phyloP scores from a whole-genome alignment of 1,139 yeast genomes.

The Lizanozyma gosingica region DNA sequence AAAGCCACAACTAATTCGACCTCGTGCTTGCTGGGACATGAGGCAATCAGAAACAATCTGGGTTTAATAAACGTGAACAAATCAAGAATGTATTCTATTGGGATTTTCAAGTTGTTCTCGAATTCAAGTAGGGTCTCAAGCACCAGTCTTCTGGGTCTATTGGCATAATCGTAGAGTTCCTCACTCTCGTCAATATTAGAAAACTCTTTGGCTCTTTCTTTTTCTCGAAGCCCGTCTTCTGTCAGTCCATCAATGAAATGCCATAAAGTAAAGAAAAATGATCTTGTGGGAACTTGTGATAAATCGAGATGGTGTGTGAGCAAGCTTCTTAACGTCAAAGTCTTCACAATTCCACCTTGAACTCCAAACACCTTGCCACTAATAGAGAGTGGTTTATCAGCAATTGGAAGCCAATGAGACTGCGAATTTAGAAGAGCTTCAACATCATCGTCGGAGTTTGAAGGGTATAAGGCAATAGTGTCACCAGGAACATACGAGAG shows the following conservation, averaged over 20 bases:
- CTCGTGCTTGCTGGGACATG: slow-evolving; percentile 32
- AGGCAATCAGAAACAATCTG: slow-evolving; percentile 76
- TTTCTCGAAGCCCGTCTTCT: slow-evolving; percentile 47
- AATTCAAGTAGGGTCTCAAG: slow-evolving; percentile 81
- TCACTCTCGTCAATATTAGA: slow-evolving; percentile 65
- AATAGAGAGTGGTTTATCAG: slow-evolving; percentile 45
- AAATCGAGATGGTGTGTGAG: slow-evolving; percentile 76
- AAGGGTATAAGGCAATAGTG: slow-evolving; percentile 66
- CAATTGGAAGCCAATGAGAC: slow-evolving; percentile 57
- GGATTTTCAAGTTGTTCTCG: slow-evolving; percentile 56
- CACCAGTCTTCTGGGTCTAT: slow-evolving; percentile 82
- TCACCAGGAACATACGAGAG: slow-evolving; percentile 66
- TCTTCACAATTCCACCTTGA: slow-evolving; percentile 54
- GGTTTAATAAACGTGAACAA: slow-evolving; percentile 73
- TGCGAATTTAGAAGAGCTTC: slow-evolving; percentile 59
- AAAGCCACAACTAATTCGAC: slow-evolving; percentile 70
- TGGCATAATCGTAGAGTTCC: slow-evolving; percentile 81
- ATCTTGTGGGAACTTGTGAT: slow-evolving; percentile 71
- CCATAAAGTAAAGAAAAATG: slow-evolving; percentile 64
- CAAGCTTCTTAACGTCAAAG: slow-evolving; percentile 60
- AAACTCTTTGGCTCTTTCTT: slow-evolving; percentile 68
- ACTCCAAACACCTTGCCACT: slow-evolving; percentile 20
- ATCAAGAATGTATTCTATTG: slow-evolving; percentile 66
- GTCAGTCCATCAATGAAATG: slow-evolving; percentile 58
- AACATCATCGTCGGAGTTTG: slow-evolving; percentile 58